Percentiles rank a stretch among this genome's conserved stretches.
These are phyloP conservation scores for Hygrophoropsis aurantiaca DNA, from an alignment of 768 basidiomycete species.

Conservation along the genomic window DNA sequence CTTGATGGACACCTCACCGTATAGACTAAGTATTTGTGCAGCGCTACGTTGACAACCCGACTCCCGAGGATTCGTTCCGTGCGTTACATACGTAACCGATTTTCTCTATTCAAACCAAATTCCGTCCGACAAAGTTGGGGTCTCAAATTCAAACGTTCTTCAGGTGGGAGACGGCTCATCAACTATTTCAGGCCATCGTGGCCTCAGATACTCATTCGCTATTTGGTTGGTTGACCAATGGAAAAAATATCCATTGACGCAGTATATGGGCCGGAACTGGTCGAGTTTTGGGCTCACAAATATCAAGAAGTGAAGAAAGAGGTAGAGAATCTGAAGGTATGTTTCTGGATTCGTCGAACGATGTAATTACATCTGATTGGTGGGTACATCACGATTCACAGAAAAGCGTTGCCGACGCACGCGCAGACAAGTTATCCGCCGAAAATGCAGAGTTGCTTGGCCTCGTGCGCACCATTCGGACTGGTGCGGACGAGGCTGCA, in stretches of 20 bases:
- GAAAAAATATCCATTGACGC: not conserved
- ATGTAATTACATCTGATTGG: no score
- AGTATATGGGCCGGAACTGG: conserved; percentile 7
- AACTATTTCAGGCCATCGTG: no score
- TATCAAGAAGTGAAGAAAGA: conserved; percentile 10
- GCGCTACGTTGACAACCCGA: no score
- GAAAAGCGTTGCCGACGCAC: not conserved
- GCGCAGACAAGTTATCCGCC: not conserved
- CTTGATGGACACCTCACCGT: no score
- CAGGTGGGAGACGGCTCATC: no score
- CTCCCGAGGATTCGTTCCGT: not conserved
- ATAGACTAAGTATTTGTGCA: no score
- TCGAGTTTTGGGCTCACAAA: conserved; percentile 14
- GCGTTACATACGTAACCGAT: conserved; percentile 8
- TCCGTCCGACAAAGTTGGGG: no score
- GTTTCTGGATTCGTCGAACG: not conserved
- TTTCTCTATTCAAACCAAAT: no score
- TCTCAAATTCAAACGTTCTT: no score
- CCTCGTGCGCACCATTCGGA: conserved; percentile 1
- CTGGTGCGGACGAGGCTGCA: not conserved
- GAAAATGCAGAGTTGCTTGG: not conserved
- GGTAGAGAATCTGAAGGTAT: conserved; percentile 7
- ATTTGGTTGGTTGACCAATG: conserved; percentile 8
- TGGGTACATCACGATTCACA: no score
- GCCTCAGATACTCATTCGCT: conserved; percentile 9